phyloP scores from a whole-genome alignment of 2,329 filamentous ascomycete genomes.

The Xylaria arbuscula region DNA sequence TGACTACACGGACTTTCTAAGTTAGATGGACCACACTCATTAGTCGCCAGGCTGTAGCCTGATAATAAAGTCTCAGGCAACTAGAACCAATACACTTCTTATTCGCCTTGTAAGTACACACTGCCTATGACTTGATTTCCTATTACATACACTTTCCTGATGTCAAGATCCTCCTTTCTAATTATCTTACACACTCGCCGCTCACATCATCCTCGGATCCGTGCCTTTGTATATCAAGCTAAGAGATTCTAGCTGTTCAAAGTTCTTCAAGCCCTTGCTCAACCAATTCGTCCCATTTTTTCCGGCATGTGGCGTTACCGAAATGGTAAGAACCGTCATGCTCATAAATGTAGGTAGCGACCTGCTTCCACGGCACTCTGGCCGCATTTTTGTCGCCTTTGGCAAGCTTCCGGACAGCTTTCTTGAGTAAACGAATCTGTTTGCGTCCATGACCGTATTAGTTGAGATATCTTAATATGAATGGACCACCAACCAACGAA shows the following conservation, averaged over 20 bases:
- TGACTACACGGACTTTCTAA: background rate
- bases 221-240: background rate
- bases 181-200: slow-evolving; percentile 39
- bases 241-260: slow-evolving; percentile 4
- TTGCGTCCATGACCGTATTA: slow-evolving; percentile 9
- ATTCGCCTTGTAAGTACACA: slow-evolving; percentile 44
- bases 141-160: slow-evolving; percentile 25
- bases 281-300: slow-evolving; percentile 65
- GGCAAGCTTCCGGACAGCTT: slow-evolving; percentile 56
- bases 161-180: background rate
- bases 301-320: slow-evolving; percentile 68
- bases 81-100: slow-evolving; percentile 25
- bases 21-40: background rate
- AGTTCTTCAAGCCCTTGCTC: slow-evolving; percentile 37
- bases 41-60: slow-evolving; percentile 35
- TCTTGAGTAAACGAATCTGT: slow-evolving; percentile 59
- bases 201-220: slow-evolving; percentile 12
- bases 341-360: slow-evolving; percentile 63
- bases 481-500: background rate
- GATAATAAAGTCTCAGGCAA: slow-evolving; percentile 30
- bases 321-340: slow-evolving; percentile 69
- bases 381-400: slow-evolving; percentile 46
- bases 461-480: background rate
- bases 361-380: slow-evolving; percentile 67
- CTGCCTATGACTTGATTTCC: slow-evolving; percentile 21